Base-by-base conservation (phyloP, 371 early-diverging fungal species). In the Gilbertella persicaria region DNA sequence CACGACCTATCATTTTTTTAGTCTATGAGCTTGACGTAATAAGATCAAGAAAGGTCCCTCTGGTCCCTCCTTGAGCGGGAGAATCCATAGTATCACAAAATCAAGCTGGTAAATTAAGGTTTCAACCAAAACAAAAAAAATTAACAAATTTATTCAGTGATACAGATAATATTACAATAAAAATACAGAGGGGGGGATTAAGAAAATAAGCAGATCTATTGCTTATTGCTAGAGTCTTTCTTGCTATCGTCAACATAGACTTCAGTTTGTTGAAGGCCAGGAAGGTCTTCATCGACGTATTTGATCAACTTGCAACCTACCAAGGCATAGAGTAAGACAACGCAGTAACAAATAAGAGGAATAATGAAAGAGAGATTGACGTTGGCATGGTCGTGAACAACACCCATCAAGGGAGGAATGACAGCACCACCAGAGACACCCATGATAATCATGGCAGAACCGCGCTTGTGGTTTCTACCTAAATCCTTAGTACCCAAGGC, bases 351-450 rank as follows among this genome's bases (percentile, higher is more conserved):
- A 25, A 63, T 51, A 1, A 76, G 53, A 14, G 71, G 64, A 24
- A 76, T 57, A 13, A 73, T 28, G 40, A 70, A 76, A 0, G 77
- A 59, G 13, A 68, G 55, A 21, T 76, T 62, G 17, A 72, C 64
- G 38, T 57, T 66, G 4, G 33, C 38, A 19, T 64, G 50, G 35
- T 76, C 71, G 19, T 66, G 63, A 35, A 66, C 58, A 8, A 66
- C 55, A n/a, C 69, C 77, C 58, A 68, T 68, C 21, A 76, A 24
- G 14, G 73, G 64, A 1, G 77, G 77, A 25, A 76, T 55, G 1
- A 76, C 53, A 5, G 71, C 71, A 42, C 77, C 77, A 25, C 77
- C 77, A 41, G 58, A 58, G 8, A 76, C 73, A 51, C 77, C 73
- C 68, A 70, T 70, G 25, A 76, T 60, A 36, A 73, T 49, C 16